A percentile compares a stretch with the other conserved stretches of the same genome.
Conservation (phyloP, 306 rosid species). For the Amphicarpaea edgeworthii region DNA sequence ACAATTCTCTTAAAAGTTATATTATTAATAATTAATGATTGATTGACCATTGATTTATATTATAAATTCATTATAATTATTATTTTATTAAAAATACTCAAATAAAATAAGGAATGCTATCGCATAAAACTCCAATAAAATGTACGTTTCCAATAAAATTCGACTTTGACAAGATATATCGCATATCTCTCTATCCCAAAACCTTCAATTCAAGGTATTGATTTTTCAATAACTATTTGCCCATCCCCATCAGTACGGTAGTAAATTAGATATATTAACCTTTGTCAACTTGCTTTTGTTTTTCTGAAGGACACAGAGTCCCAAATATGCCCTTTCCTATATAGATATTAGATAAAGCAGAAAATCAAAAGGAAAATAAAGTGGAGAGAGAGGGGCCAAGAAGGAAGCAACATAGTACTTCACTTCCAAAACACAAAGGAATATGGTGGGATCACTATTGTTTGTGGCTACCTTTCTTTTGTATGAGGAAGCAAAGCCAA, state of each 20-base stretch:
- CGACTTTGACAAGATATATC: not conserved
- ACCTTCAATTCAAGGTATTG: not conserved
- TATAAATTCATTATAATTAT: too few species aligned
- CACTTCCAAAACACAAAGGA: slow-evolving; percentile 24
- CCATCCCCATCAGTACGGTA: slow-evolving; percentile 14
- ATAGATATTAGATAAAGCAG: slow-evolving; percentile 32
- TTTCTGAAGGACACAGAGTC: slow-evolving; percentile 51
- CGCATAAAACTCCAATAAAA: too few species aligned
- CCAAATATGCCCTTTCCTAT: slow-evolving; percentile 50
- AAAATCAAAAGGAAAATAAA: slow-evolving; percentile 3
- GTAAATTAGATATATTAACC: slow-evolving; percentile 11
- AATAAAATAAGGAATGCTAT: too few species aligned
- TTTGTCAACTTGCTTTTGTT: slow-evolving; percentile 36
- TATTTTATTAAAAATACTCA: too few species aligned
- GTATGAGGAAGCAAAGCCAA: slow-evolving; percentile 43
- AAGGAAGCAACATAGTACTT: not conserved
- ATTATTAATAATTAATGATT: too few species aligned
- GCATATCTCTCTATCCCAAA: not conserved
- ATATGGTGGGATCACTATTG: slow-evolving; percentile 46
- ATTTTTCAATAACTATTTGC: slow-evolving; percentile 23
- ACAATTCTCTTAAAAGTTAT: too few species aligned
- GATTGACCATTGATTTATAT: too few species aligned
- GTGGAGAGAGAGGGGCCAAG: slow-evolving; percentile 9
- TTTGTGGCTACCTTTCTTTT: slow-evolving; percentile 30
- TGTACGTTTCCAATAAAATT: not conserved